Percentiles rank a stretch among this genome's conserved stretches.
Evolutionary conservation across 176 grass and related monocot species (phyloP).

Genomic region (bread wheat (Triticum aestivum)): IWGSC_CS_RefSeq_v2.1 NC_057794.1:22925549-22926048

Average conservation of each 20-base stretch:
- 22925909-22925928: slow-evolving; percentile 11
- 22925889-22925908: neutral
- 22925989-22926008: neutral
- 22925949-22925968: neutral
- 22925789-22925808: slow-evolving; percentile 60
- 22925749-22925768: slow-evolving; percentile 52
- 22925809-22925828: slow-evolving; percentile 83
- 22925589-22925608: neutral
- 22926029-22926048: neutral
- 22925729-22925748: slow-evolving; percentile 12
- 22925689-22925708: neutral
- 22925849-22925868: neutral
- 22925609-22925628: slow-evolving; percentile 2
- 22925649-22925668: slow-evolving; percentile 6
- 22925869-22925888: neutral
- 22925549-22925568: slow-evolving; percentile 13
- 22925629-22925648: neutral
- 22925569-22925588: neutral
- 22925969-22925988: neutral
- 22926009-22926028: neutral
- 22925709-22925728: slow-evolving; percentile 20
- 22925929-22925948: neutral
- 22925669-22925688: neutral
- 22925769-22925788: slow-evolving; percentile 75
- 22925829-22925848: slow-evolving; percentile 14